phyloP scores from a whole-genome alignment of 768 basidiomycete species.

The Pulveroboletus sp. region DNA sequence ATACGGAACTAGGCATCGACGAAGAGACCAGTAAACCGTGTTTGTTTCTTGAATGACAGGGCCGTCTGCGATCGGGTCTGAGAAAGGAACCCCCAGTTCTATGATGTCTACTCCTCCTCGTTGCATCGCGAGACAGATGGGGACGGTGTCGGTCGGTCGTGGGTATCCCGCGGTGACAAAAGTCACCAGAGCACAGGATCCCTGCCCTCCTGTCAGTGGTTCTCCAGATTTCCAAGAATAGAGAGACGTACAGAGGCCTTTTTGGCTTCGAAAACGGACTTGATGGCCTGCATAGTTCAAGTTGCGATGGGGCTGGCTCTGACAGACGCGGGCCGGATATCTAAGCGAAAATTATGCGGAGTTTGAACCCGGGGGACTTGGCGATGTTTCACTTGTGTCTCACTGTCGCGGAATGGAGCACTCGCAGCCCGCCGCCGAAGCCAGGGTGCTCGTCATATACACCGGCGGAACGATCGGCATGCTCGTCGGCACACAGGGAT shows the following conservation, averaged over 20 bases:
- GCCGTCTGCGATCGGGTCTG: slow-evolving; percentile 95
- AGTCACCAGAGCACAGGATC: slow-evolving; percentile 64
- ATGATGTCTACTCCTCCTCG: slow-evolving; percentile 91
- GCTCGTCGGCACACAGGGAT: slow-evolving; percentile 72
- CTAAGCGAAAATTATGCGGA: neutral
- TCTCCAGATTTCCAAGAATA: neutral
- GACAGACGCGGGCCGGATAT: no score
- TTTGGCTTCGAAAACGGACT: slow-evolving; percentile 25
- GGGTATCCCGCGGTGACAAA: slow-evolving; percentile 97
- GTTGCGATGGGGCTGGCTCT: neutral
- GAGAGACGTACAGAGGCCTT: slow-evolving; percentile 13
- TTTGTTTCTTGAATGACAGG: slow-evolving; percentile 91
- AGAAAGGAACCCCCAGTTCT: slow-evolving; percentile 77
- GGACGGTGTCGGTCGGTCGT: slow-evolving; percentile 70
- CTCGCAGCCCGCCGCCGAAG: slow-evolving; percentile 55
- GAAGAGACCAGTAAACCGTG: slow-evolving; percentile 44
- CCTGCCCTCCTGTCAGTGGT: slow-evolving; percentile 16
- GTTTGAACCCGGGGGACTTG: slow-evolving; percentile 1
- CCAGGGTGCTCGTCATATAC: slow-evolving; percentile 82
- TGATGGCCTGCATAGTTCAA: slow-evolving; percentile 27
- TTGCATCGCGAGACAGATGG: slow-evolving; percentile 88
- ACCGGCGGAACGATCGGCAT: slow-evolving; percentile 90
- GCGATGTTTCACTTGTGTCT: no score
- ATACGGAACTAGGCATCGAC: neutral
- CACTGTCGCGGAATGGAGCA: no score